phyloP scores from a whole-genome alignment of 345 rosid species.

The Boechera divaricarpa region DNA sequence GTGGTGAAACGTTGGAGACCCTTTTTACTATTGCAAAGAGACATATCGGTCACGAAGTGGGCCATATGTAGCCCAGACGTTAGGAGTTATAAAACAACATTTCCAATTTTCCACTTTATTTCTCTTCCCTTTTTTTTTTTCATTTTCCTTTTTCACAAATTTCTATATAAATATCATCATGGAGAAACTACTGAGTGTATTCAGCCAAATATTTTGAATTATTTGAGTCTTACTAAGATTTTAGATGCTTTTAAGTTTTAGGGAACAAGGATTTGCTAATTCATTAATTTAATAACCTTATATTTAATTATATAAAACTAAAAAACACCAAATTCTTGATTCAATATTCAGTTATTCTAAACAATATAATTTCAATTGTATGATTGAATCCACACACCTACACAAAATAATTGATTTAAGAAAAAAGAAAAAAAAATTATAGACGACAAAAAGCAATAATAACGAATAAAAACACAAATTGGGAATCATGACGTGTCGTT shows the following conservation, averaged over 20 bases:
- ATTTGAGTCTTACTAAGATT: neutral
- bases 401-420: neutral
- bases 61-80: conserved; percentile 17
- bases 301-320: neutral
- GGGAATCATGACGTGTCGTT: conserved; percentile 39
- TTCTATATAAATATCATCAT: neutral
- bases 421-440: conserved; percentile 3
- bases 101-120: neutral
- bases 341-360: neutral
- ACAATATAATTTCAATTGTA: neutral
- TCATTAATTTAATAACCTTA: neutral
- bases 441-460: conserved; percentile 22
- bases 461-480: conserved; percentile 27
- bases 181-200: neutral
- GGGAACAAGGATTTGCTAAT: neutral
- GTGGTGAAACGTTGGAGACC: conserved; percentile 6
- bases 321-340: neutral
- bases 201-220: neutral
- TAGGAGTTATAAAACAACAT: conserved; percentile 26
- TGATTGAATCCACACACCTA: neutral
- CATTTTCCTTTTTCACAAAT: neutral
- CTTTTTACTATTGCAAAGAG: conserved; percentile 17
- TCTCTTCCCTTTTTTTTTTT: neutral
- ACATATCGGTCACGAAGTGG: conserved; percentile 26
- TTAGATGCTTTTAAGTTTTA: neutral